These are phyloP conservation scores for Suillus lakei DNA, from an alignment of 768 basidiomycete genomes.

Conservation along the genomic window DNA sequence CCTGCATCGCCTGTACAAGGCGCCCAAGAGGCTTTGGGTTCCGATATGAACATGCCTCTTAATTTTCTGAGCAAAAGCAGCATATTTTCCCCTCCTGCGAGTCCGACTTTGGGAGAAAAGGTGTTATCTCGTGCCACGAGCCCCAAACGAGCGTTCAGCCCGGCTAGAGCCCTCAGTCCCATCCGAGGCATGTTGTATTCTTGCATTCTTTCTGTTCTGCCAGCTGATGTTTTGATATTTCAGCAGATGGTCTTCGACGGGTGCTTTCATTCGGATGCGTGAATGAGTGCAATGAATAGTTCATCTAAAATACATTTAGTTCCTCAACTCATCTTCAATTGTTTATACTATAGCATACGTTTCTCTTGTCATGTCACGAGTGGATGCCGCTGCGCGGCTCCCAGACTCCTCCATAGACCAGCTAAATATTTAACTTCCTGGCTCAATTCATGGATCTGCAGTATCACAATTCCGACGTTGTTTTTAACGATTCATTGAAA, in stretches of 20 bases:
- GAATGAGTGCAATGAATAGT: neutral
- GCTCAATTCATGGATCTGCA: neutral
- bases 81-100: neutral
- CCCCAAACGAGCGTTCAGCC: conserved; percentile 28
- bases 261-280: conserved; percentile 27
- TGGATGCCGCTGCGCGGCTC: neutral
- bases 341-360: neutral
- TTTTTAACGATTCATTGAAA: neutral
- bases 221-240: conserved; percentile 5
- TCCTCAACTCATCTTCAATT: neutral
- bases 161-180: conserved; percentile 32
- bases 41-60: conserved; percentile 12
- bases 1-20: conserved; percentile 21
- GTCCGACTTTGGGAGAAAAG: conserved; percentile 7
- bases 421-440: neutral
- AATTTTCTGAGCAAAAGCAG: neutral
- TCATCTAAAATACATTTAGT: neutral
- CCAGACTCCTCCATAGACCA: neutral
- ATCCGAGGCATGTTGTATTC: conserved; percentile 32
- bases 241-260: conserved; percentile 33
- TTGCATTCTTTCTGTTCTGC: conserved; percentile 17
- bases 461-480: neutral
- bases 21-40: conserved; percentile 7
- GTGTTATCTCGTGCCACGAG: conserved; percentile 14
- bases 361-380: neutral